Conservation (phyloP, 1,284 basidiomycete species). For the Puccinia polysora region DNA sequence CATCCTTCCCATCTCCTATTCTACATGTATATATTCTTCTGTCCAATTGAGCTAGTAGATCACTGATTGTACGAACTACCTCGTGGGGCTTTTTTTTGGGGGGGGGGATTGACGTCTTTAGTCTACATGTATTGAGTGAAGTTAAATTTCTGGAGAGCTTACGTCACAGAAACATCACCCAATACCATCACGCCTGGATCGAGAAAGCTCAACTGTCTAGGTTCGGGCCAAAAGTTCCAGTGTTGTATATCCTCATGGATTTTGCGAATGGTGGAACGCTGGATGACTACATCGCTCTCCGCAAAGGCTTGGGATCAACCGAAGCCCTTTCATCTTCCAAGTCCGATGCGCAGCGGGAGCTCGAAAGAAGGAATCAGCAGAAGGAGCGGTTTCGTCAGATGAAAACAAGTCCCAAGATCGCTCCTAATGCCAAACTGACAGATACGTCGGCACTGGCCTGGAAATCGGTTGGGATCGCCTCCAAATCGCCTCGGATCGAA, state of each 20-base stretch:
- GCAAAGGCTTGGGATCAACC: constrained; percentile 10
- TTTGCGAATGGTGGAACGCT: constrained; percentile 52
- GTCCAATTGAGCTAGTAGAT: too few relatives aligned
- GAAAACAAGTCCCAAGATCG: not conserved
- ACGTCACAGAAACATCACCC: constrained; percentile 84
- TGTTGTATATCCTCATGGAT: constrained; percentile 52
- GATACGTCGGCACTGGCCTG: not conserved
- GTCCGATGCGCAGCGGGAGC: not conserved
- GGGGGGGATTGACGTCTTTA: too few relatives aligned
- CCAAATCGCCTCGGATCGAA: not conserved
- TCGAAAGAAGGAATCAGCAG: not conserved
- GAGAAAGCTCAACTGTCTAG: constrained; percentile 56
- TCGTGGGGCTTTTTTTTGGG: constrained; percentile 41
- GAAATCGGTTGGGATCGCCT: not conserved
- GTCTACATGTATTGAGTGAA: constrained; percentile 53
- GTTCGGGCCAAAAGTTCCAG: constrained; percentile 50
- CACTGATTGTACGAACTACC: not conserved
- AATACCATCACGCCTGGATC: constrained; percentile 92
- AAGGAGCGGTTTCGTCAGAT: constrained; percentile 22
- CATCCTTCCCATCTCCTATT: not conserved
- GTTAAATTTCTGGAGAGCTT: constrained; percentile 77
- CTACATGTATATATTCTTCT: not conserved
- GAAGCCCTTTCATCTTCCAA: not conserved
- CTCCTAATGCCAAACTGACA: not conserved
- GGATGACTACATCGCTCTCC: constrained; percentile 48